These are phyloP conservation scores for Abelmoschus esculentus DNA, from an alignment of 345 rosid genomes.

Conservation along the genomic window DNA sequence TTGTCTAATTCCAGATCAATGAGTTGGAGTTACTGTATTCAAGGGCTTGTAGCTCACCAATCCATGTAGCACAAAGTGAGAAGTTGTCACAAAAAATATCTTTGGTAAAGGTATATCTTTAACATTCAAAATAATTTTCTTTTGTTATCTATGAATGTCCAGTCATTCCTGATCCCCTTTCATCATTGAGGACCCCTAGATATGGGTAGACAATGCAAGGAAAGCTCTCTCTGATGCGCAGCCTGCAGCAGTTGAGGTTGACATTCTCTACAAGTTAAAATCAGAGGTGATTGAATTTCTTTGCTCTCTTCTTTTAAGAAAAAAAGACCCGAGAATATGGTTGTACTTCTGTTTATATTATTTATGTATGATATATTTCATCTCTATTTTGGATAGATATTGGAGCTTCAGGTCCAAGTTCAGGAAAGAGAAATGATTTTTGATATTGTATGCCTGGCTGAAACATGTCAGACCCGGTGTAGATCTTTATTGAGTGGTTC, in stretches of 20 bases:
- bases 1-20: conserved; percentile 38
- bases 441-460: conserved; percentile 44
- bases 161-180: conserved; percentile 13
- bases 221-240: conserved; percentile 33
- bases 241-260: conserved; percentile 40
- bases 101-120: conserved; percentile 50
- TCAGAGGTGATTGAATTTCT: conserved; percentile 48
- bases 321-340: not conserved
- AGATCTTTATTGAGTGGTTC: conserved; percentile 44
- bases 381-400: conserved; percentile 35
- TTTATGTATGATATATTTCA: conserved; percentile 6
- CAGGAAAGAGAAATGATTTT: conserved; percentile 53
- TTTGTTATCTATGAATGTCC: not conserved
- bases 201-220: conserved; percentile 45
- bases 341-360: conserved; percentile 3
- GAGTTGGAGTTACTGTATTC: conserved; percentile 59
- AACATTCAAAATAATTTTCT: not conserved
- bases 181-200: conserved; percentile 34
- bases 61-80: conserved; percentile 41
- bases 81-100: conserved; percentile 49
- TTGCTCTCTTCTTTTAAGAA: not conserved
- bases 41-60: conserved; percentile 46
- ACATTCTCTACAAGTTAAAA: conserved; percentile 59
- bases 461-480: conserved; percentile 52
- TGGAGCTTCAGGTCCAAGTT: conserved; percentile 62